Conservation (phyloP, 78 protist genomes). For the Polysphondylium violaceum region DNA sequence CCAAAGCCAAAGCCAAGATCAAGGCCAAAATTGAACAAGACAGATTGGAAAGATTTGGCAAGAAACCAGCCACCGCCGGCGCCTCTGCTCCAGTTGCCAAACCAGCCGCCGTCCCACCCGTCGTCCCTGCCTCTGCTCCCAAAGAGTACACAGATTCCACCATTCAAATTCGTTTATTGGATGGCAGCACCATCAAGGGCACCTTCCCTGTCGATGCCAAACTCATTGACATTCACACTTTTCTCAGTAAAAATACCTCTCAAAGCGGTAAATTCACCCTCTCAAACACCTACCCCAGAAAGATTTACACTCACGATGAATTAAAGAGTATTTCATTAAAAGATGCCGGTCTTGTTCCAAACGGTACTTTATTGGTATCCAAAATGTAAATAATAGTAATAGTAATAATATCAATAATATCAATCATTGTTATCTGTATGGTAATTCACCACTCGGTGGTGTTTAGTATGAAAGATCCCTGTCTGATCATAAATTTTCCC, state of each 20-base stretch:
- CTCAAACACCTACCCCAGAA: constrained; percentile 70
- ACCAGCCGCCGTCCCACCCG: constrained; percentile 29
- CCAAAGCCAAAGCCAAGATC: constrained; percentile 58
- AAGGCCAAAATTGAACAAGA: constrained; percentile 74
- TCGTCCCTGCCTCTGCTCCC: constrained; percentile 24
- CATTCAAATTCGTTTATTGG: constrained; percentile 65
- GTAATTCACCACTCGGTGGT: too few relatives aligned
- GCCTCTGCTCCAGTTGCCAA: background rate
- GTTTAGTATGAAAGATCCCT: too few relatives aligned
- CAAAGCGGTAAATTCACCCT: constrained; percentile 39
- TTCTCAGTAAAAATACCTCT: background rate
- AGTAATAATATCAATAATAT: too few relatives aligned
- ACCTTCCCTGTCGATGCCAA: constrained; percentile 40
- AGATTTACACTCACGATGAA: constrained; percentile 54
- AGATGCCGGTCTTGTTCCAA: constrained; percentile 75
- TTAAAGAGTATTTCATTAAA: constrained; percentile 20
- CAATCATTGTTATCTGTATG: too few relatives aligned
- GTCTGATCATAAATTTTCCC: too few relatives aligned
- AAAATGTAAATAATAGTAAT: constrained; percentile 2
- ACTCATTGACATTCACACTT: constrained; percentile 27
- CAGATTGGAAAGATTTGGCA: constrained; percentile 43
- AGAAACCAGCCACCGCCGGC: constrained; percentile 13
- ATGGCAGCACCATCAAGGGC: constrained; percentile 28
- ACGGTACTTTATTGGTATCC: constrained; percentile 32
- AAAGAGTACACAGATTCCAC: constrained; percentile 28